These are phyloP conservation scores for Dalbergia cochinchinensis DNA, from an alignment of 306 rosid species.

Conservation along the genomic window DNA sequence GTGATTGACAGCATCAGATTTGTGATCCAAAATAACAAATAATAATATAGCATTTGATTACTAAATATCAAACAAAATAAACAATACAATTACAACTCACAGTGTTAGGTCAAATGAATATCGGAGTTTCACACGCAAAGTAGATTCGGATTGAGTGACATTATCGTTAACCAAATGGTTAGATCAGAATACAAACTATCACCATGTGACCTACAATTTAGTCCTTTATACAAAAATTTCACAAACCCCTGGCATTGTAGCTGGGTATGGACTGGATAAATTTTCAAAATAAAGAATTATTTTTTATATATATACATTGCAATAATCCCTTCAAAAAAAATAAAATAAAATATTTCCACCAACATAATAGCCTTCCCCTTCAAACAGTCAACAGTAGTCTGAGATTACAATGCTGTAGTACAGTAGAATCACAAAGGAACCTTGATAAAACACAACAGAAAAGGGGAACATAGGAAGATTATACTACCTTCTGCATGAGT, in stretches of 20 bases:
- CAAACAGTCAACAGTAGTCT: too few relatives aligned
- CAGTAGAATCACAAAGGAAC: not conserved
- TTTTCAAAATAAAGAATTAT: not conserved
- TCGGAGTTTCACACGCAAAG: conserved; percentile 4
- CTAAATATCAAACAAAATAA: conserved; percentile 4
- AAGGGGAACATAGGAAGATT: not conserved
- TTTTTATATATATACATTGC: not conserved
- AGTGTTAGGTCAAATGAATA: conserved; percentile 25
- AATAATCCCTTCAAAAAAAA: not conserved
- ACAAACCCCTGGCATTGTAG: not conserved
- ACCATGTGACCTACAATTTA: conserved; percentile 9
- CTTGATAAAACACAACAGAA: not conserved
- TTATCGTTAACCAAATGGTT: conserved; percentile 9
- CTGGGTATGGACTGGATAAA: not conserved
- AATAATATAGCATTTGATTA: conserved; percentile 18
- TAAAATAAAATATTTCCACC: too few relatives aligned
- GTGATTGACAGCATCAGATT: conserved; percentile 22
- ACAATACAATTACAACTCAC: conserved; percentile 1
- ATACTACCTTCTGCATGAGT: conserved; percentile 1
- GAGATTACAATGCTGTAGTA: too few relatives aligned
- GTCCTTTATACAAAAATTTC: not conserved
- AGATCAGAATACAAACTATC: not conserved
- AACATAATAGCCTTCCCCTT: too few relatives aligned
- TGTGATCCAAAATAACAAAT: conserved; percentile 23
- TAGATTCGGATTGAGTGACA: conserved; percentile 9